A percentile compares a stretch with the other conserved stretches of the same genome.
These are phyloP conservation scores for Brassica cretica DNA, from an alignment of 345 rosid genomes.

Conservation along the genomic window DNA sequence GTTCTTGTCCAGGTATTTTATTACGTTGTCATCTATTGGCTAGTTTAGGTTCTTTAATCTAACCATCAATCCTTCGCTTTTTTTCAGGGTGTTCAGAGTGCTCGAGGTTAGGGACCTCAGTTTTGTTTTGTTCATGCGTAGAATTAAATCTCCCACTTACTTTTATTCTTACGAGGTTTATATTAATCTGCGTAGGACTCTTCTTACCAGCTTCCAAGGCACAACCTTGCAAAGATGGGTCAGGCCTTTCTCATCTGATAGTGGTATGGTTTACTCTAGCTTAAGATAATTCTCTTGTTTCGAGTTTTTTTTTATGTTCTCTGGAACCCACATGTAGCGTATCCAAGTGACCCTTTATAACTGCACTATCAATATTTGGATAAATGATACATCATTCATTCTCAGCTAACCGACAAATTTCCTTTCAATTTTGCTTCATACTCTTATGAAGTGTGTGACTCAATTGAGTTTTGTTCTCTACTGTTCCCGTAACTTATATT, in stretches of 20 bases:
- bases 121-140: constrained; percentile 11
- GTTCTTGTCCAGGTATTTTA: constrained; percentile 52
- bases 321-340: background rate
- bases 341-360: background rate
- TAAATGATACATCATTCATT: background rate
- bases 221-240: constrained; percentile 48
- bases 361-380: background rate
- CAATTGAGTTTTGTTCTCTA: background rate
- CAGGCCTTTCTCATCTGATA: constrained; percentile 66
- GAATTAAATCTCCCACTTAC: background rate
- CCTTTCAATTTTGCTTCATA: constrained; percentile 15
- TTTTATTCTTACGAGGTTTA: background rate
- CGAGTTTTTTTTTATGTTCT: background rate
- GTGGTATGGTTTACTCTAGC: constrained; percentile 49
- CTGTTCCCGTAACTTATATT: background rate
- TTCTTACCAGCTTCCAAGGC: constrained; percentile 37
- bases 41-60: background rate
- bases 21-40: background rate
- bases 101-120: constrained; percentile 29
- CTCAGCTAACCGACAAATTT: background rate
- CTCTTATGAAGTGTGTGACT: background rate
- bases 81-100: constrained; percentile 50
- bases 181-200: constrained; percentile 28
- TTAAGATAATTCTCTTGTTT: background rate
- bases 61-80: background rate